Evolutionary conservation across 352 stramenopile genomes (phyloP).

Genomic region (Phytophthora nicotianae): DNA sequence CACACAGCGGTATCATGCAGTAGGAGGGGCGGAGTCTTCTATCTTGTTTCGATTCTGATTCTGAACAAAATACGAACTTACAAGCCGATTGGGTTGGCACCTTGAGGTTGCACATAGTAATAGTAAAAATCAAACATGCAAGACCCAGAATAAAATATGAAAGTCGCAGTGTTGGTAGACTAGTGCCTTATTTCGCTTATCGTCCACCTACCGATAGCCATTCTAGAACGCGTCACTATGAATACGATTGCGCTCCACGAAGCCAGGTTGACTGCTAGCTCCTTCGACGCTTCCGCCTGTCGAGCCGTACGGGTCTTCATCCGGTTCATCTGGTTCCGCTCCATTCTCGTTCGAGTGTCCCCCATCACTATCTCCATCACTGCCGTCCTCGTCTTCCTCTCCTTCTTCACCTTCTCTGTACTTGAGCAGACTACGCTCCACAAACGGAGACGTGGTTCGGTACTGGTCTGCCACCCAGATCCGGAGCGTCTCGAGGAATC

Average conservation of each 20-base stretch:
- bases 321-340: slow-evolving; percentile 8
- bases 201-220: slow-evolving; percentile 7
- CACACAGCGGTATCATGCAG: too few relatives aligned
- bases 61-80: too few relatives aligned
- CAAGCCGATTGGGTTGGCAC: too few relatives aligned
- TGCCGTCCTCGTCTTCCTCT: slow-evolving; percentile 45
- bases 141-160: not conserved
- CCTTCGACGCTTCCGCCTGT: slow-evolving; percentile 30
- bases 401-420: slow-evolving; percentile 73
- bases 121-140: too few relatives aligned
- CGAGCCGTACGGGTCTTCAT: slow-evolving; percentile 14
- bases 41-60: too few relatives aligned
- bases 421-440: slow-evolving; percentile 83
- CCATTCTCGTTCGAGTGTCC: slow-evolving; percentile 15
- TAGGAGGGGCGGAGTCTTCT: too few relatives aligned
- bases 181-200: slow-evolving; percentile 8
- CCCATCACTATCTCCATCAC: slow-evolving; percentile 20
- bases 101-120: too few relatives aligned
- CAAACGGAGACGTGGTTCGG: slow-evolving; percentile 85
- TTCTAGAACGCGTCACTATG: slow-evolving; percentile 64
- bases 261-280: slow-evolving; percentile 52
- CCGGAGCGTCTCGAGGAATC: slow-evolving; percentile 80
- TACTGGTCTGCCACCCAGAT: slow-evolving; percentile 89
- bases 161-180: not conserved
- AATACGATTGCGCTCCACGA: slow-evolving; percentile 57